Evolutionary conservation across 441 rosid species (phyloP).

Genomic region (Adansonia rubrostipa): DNA sequence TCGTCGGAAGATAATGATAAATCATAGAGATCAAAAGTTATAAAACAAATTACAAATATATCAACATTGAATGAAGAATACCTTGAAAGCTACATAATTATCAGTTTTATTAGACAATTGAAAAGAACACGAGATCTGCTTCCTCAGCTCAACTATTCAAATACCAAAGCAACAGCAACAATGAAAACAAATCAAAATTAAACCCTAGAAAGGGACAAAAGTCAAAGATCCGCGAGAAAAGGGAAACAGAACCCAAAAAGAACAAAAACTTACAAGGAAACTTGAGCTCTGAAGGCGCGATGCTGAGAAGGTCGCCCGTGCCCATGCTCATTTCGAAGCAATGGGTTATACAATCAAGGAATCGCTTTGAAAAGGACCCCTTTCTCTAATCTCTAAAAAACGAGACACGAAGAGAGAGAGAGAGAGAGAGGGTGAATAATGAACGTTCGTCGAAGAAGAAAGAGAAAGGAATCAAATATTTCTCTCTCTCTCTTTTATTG

Average conservation of each 20-base stretch:
- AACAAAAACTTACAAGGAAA: slow-evolving; percentile 52
- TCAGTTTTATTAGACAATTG: slow-evolving; percentile 68
- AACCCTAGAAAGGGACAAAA: slow-evolving; percentile 20
- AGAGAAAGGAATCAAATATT: not conserved
- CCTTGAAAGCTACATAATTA: slow-evolving; percentile 75
- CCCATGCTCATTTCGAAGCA: slow-evolving; percentile 43
- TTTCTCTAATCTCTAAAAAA: not conserved
- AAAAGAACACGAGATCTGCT: slow-evolving; percentile 84
- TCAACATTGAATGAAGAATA: slow-evolving; percentile 17
- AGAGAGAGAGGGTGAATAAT: not conserved
- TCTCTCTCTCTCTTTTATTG: not conserved
- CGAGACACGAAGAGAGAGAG: not conserved
- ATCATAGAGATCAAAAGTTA: not conserved
- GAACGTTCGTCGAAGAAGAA: not conserved
- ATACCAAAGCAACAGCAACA: slow-evolving; percentile 14
- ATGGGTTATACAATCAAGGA: slow-evolving; percentile 12
- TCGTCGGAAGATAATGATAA: not conserved
- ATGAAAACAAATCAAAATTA: not conserved
- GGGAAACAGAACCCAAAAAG: not conserved
- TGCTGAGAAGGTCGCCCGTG: slow-evolving; percentile 62
- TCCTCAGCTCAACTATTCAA: slow-evolving; percentile 73
- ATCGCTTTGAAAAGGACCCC: slow-evolving; percentile 11
- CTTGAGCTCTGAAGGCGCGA: slow-evolving; percentile 72
- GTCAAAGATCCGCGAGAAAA: not conserved
- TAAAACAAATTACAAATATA: not conserved